phyloP scores from a whole-genome alignment of 2,329 filamentous ascomycete genomes.

The Metarhizium rileyi region DNA sequence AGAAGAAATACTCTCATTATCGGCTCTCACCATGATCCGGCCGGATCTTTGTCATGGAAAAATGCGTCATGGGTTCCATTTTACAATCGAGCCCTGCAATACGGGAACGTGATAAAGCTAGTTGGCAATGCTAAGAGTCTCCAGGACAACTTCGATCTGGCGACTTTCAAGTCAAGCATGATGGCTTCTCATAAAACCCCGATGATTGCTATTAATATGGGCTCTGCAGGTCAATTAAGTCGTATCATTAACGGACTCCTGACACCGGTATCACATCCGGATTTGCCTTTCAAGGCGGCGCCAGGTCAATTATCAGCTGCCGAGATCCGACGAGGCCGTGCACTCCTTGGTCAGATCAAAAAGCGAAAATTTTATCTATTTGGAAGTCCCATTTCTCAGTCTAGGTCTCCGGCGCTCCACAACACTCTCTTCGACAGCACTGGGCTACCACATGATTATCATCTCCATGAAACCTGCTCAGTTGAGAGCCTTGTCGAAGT shows the following conservation, averaged over 20 bases:
- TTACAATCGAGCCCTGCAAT: constrained; percentile 84
- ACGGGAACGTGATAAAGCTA: constrained; percentile 90
- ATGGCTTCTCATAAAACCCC: constrained; percentile 65
- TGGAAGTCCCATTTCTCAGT: constrained; percentile 72
- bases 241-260: constrained; percentile 86
- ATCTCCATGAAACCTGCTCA: constrained; percentile 61
- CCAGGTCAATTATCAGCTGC: constrained; percentile 86
- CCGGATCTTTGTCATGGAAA: constrained; percentile 70
- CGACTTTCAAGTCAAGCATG: constrained; percentile 72
- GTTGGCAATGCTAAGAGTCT: constrained; percentile 68
- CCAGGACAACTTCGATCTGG: constrained; percentile 80
- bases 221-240: constrained; percentile 74
- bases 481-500: constrained; percentile 50
- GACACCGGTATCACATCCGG: constrained; percentile 86
- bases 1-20: constrained; percentile 76
- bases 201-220: constrained; percentile 95
- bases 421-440: constrained; percentile 69
- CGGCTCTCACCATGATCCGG: constrained; percentile 88
- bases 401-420: constrained; percentile 80
- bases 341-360: constrained; percentile 69
- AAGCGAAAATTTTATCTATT: constrained; percentile 77
- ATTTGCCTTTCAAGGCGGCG: constrained; percentile 84
- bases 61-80: constrained; percentile 86
- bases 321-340: constrained; percentile 73
- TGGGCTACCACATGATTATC: constrained; percentile 81